Conservation (phyloP, 225 moss, liverwort and hornwort species). For the Thuidium tamariscinum region DNA sequence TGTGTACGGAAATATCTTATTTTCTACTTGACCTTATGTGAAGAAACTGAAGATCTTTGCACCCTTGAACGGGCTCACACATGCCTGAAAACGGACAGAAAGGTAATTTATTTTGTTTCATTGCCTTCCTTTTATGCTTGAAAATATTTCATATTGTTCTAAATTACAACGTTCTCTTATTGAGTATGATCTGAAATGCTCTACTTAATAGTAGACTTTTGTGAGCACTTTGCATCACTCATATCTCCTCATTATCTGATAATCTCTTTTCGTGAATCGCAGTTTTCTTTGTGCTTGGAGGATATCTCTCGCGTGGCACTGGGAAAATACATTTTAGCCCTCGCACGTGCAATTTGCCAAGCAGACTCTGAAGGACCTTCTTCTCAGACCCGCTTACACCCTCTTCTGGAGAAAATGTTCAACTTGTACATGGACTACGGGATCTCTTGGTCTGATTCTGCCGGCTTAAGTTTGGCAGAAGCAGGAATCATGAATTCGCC, state of each 20-base stretch:
- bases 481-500: constrained; percentile 57
- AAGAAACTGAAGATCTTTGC: constrained; percentile 80
- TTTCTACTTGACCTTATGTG: constrained; percentile 81
- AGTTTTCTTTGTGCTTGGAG: constrained; percentile 94
- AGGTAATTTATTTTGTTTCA: constrained; percentile 30
- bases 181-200: not conserved
- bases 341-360: constrained; percentile 70
- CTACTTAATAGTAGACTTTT: not conserved
- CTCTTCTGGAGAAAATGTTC: constrained; percentile 85
- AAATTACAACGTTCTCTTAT: not conserved
- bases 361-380: constrained; percentile 47
- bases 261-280: constrained; percentile 1
- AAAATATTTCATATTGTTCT: not conserved
- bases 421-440: constrained; percentile 90
- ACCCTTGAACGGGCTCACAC: constrained; percentile 87
- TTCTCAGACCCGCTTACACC: constrained; percentile 41
- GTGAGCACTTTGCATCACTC: not conserved
- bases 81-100: constrained; percentile 79
- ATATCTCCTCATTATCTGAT: not conserved
- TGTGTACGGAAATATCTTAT: constrained; percentile 92
- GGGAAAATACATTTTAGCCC: constrained; percentile 75
- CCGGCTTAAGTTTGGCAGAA: constrained; percentile 69
- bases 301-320: constrained; percentile 83
- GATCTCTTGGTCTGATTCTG: constrained; percentile 76
- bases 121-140: not conserved